phyloP scores from a whole-genome alignment of 2,329 filamentous ascomycete genomes.

The Apiospora hydei region DNA sequence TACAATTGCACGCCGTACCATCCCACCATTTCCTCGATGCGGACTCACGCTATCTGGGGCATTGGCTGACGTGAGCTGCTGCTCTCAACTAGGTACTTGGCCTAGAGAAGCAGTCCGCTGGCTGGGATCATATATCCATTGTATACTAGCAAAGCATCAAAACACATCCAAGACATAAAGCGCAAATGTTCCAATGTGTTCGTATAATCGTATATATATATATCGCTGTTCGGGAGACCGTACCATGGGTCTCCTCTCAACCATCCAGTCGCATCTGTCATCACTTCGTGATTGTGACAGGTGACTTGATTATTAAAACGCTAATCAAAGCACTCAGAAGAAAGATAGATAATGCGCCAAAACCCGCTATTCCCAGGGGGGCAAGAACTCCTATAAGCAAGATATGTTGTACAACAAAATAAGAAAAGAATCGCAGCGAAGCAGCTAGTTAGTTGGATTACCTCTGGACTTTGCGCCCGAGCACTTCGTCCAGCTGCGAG shows the following conservation, averaged over 20 bases:
- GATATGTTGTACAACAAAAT: background rate
- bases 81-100: too few relatives aligned
- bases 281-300: constrained; percentile 19
- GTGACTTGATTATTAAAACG: background rate
- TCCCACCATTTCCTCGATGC: background rate
- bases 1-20: background rate
- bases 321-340: background rate
- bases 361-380: background rate
- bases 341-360: background rate
- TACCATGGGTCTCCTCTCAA: background rate
- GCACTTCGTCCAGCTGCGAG: constrained; percentile 20
- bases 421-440: background rate
- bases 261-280: background rate
- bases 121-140: background rate
- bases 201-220: constrained; percentile 13
- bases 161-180: background rate
- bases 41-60: background rate
- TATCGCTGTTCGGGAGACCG: background rate
- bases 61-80: too few relatives aligned
- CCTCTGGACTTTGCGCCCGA: background rate
- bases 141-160: background rate
- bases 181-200: background rate
- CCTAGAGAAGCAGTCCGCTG: background rate
- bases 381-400: background rate
- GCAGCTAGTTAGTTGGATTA: background rate